Percentiles rank a stretch among this genome's conserved stretches.
Evolutionary conservation across 1,284 basidiomycete species (phyloP).

Genomic region (Melanopsichium pennsylvanicum): DNA sequence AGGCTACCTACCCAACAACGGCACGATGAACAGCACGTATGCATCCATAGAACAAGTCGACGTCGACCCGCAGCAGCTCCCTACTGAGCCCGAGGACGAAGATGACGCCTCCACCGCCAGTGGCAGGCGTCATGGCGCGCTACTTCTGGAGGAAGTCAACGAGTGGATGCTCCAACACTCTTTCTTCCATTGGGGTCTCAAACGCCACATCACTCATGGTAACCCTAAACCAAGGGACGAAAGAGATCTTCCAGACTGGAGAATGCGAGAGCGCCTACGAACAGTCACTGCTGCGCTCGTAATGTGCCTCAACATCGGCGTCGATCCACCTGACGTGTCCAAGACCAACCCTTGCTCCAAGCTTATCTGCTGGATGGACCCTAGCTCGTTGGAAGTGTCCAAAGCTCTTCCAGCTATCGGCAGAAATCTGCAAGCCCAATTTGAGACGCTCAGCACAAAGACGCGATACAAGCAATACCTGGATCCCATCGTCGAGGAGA

Average conservation of each 20-base stretch:
- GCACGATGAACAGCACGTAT: slow-evolving; percentile 1
- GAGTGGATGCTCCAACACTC: slow-evolving; percentile 62
- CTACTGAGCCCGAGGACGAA: slow-evolving; percentile 39
- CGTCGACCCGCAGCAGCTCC: slow-evolving; percentile 34
- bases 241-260: slow-evolving; percentile 73
- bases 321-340: slow-evolving; percentile 95
- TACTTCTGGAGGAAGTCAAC: slow-evolving; percentile 59
- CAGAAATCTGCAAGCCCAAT: slow-evolving; percentile 91
- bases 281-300: slow-evolving; percentile 93
- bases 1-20: slow-evolving; percentile 4
- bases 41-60: slow-evolving; percentile 18
- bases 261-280: slow-evolving; percentile 80
- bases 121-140: slow-evolving; percentile 59
- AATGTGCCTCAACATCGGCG: slow-evolving; percentile 94
- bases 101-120: slow-evolving; percentile 55
- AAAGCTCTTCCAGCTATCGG: slow-evolving; percentile 73
- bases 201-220: slow-evolving; percentile 85
- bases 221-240: slow-evolving; percentile 76
- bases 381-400: slow-evolving; percentile 77
- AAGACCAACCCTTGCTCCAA: slow-evolving; percentile 96
- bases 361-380: slow-evolving; percentile 97
- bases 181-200: slow-evolving; percentile 67
- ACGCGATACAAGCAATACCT: slow-evolving; percentile 74
- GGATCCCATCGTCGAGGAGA: slow-evolving; percentile 93
- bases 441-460: slow-evolving; percentile 84